These are phyloP conservation scores for Seiridium unicorne DNA, from an alignment of 2,329 filamentous ascomycete species.

Conservation along the genomic window DNA sequence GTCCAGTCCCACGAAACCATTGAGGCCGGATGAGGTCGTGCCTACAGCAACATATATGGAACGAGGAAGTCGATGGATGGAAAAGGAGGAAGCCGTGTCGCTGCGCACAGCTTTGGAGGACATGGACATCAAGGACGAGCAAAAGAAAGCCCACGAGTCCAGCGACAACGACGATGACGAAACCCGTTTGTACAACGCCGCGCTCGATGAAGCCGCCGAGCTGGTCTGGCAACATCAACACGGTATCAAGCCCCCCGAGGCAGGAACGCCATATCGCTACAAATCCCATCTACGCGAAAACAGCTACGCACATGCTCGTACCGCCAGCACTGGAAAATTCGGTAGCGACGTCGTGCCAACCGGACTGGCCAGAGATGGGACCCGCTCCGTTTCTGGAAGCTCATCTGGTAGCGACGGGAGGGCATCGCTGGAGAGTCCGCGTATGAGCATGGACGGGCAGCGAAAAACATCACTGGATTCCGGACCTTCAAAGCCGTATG, in stretches of 20 bases:
- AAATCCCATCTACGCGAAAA: constrained; percentile 67
- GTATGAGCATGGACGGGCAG: constrained; percentile 31
- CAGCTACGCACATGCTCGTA: constrained; percentile 67
- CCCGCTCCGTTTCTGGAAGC: constrained; percentile 50
- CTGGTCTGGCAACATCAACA: constrained; percentile 76
- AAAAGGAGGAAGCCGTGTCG: constrained; percentile 73
- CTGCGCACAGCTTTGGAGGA: constrained; percentile 72
- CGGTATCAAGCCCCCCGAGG: constrained; percentile 50
- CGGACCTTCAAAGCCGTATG: constrained; percentile 37
- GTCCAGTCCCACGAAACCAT: constrained; percentile 32
- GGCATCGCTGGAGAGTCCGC: constrained; percentile 29
- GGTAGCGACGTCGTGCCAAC: constrained; percentile 44
- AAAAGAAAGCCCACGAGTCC: constrained; percentile 10
- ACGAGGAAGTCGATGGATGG: constrained; percentile 73
- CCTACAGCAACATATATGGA: constrained; percentile 71
- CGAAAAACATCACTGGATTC: constrained; percentile 23
- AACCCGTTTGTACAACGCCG: constrained; percentile 63
- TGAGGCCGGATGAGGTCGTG: constrained; percentile 60
- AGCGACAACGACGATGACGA: constrained; percentile 50
- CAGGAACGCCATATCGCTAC: constrained; percentile 66
- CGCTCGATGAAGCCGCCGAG: constrained; percentile 75
- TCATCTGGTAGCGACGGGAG: constrained; percentile 47
- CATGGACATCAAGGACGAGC: constrained; percentile 55
- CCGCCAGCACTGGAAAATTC: constrained; percentile 55
- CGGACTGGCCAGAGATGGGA: constrained; percentile 41